Conservation (phyloP, 148 eudicot species). For the Mesembryanthemum crystallinum region DNA sequence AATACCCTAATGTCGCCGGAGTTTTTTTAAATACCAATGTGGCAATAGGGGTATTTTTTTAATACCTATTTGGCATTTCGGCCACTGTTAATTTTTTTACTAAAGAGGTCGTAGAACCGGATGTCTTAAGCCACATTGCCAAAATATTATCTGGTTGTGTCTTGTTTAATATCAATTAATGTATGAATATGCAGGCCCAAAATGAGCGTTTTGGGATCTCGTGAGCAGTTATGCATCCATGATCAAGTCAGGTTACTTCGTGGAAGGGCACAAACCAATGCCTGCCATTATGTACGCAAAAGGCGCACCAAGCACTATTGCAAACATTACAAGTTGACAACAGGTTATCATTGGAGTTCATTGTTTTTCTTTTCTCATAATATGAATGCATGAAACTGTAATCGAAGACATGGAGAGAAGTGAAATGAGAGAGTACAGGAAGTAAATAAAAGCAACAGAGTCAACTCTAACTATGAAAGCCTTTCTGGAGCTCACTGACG, state of each 20-base stretch:
- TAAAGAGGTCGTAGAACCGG: background rate
- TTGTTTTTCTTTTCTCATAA: background rate
- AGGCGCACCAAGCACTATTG: constrained; percentile 58
- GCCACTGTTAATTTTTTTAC: too few relatives aligned
- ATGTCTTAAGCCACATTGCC: constrained; percentile 2
- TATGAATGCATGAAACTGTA: background rate
- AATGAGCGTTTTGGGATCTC: constrained; percentile 95
- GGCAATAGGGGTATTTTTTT: too few relatives aligned
- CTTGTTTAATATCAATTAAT: constrained; percentile 4
- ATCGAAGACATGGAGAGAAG: background rate
- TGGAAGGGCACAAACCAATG: constrained; percentile 88
- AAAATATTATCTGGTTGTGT: background rate
- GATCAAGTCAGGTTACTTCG: constrained; percentile 72
- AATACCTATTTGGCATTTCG: too few relatives aligned
- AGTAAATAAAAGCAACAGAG: background rate
- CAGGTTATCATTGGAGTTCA: constrained; percentile 45
- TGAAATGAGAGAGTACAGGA: background rate
- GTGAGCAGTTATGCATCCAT: constrained; percentile 96
- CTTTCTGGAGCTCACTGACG: background rate
- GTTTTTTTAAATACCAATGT: too few relatives aligned
- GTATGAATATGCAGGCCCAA: constrained; percentile 64
- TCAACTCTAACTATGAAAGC: background rate
- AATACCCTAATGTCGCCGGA: too few relatives aligned
- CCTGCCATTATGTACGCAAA: constrained; percentile 72
- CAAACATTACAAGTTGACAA: constrained; percentile 58